Base-by-base conservation (phyloP, 1,284 basidiomycete genomes). In the Golubevia sp. region DNA sequence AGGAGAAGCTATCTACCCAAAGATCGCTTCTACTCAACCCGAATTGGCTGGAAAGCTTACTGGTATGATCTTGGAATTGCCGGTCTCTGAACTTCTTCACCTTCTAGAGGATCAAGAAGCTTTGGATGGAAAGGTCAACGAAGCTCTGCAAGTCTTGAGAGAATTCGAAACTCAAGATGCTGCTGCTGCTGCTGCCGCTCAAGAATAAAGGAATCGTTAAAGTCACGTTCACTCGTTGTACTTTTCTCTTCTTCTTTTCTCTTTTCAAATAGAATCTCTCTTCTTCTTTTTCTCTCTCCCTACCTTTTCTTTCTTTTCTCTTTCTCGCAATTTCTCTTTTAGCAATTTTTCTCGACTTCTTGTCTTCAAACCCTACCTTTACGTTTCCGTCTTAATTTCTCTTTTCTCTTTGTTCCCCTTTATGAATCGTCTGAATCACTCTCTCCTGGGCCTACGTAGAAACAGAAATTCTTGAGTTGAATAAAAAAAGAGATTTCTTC, bases 1-100 rank as follows among this genome's bases (percentile, higher is more conserved):
- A 49, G 80, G 80, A 50, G 80, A 83, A 70, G 80, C 80, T 27
- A 81, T 83, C 70, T 83, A 83, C 75, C 80, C 80, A 61, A 79
- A 82, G 74, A 79, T 83, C 62, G 73, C 73, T 20, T 74, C 69
- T 26, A 62, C 58, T 55, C 80, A 81, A 63, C 73, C 77, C 51
- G 76, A 79, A 64, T 73, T 82, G 30, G 80, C 80, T 49, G 80
- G 80, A 53, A 83, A 83, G 76, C 73, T 83, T 20, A 83, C 80
- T 15, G 80, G 80, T 54, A 83, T 83, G 80, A 79, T 83, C 62
- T 73, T 83, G 62, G 80, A 83, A 76, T 73, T 83, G 26, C 78
- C 80, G 57, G 78, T 82, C 30, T 70, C 71, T 56, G 80, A 83
- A 71, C 68, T 83, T 48, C 70, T 83, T 49, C 80, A 83, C 69